phyloP scores from a whole-genome alignment of 495 filamentous ascomycete genomes.

The Neurospora pannonica region DNA sequence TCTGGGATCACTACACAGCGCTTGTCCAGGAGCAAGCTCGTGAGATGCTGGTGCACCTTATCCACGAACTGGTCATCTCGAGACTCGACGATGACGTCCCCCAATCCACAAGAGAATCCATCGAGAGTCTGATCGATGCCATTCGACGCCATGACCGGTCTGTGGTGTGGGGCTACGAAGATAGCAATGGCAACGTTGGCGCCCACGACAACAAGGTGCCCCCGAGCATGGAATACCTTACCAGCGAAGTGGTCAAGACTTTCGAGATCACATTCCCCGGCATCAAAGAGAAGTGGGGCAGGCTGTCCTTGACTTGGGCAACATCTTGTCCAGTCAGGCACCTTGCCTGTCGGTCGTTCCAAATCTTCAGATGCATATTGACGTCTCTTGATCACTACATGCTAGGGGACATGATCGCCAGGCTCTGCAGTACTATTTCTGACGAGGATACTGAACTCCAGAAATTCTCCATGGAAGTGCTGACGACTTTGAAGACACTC shows the following conservation, averaged over 20 bases:
- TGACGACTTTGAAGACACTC: slow-evolving; percentile 85
- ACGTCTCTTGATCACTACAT: slow-evolving; percentile 83
- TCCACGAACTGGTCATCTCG: slow-evolving; percentile 92
- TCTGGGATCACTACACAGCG: slow-evolving; percentile 96
- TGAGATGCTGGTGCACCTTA: slow-evolving; percentile 96
- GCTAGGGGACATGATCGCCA: slow-evolving; percentile 90
- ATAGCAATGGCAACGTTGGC: slow-evolving; percentile 69
- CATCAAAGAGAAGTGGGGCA: slow-evolving; percentile 82
- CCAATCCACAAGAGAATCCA: slow-evolving; percentile 54
- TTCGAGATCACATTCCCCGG: slow-evolving; percentile 81
- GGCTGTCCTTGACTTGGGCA: slow-evolving; percentile 84
- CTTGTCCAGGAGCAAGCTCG: slow-evolving; percentile 93
- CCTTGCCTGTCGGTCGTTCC: slow-evolving; percentile 91
- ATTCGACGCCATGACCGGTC: slow-evolving; percentile 77
- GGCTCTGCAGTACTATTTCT: slow-evolving; percentile 91
- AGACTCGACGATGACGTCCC: slow-evolving; percentile 68
- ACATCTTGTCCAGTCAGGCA: slow-evolving; percentile 95
- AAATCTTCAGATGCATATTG: slow-evolving; percentile 90
- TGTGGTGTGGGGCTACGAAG: slow-evolving; percentile 90
- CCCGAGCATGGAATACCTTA: slow-evolving; percentile 72
- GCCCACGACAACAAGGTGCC: slow-evolving; percentile 74
- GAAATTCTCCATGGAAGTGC: slow-evolving; percentile 93
- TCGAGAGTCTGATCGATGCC: slow-evolving; percentile 84
- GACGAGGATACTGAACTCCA: slow-evolving; percentile 87
- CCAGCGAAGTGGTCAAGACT: slow-evolving; percentile 68